Evolutionary conservation across 176 grass and related monocot species (phyloP).

Genomic region (Aegilops umbellulata): DNA sequence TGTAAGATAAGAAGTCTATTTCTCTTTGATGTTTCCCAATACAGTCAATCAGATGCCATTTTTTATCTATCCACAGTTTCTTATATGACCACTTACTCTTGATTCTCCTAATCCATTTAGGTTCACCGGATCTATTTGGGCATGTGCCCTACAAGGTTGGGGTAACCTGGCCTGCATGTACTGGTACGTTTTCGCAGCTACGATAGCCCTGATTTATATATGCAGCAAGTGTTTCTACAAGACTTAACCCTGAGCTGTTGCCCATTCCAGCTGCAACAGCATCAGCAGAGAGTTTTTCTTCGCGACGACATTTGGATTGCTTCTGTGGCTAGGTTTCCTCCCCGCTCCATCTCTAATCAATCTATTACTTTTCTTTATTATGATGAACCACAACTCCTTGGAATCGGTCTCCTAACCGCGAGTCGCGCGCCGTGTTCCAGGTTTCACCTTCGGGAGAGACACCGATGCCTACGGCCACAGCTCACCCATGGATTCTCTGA

Average conservation of each 20-base stretch:
- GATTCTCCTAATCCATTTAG: slow-evolving; percentile 40
- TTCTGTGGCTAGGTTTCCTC: slow-evolving; percentile 79
- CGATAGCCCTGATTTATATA: background rate
- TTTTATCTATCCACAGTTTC: background rate
- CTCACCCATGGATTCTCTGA: slow-evolving; percentile 70
- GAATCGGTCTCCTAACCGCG: background rate
- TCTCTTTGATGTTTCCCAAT: background rate
- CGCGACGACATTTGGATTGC: slow-evolving; percentile 52
- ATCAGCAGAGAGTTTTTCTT: slow-evolving; percentile 93
- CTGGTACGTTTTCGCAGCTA: slow-evolving; percentile 51
- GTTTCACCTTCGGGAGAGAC: slow-evolving; percentile 70
- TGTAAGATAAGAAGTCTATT: background rate
- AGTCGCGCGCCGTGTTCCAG: slow-evolving; percentile 2
- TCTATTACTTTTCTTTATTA: background rate
- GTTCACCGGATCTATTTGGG: slow-evolving; percentile 95
- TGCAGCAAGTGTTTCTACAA: background rate
- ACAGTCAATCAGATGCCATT: background rate
- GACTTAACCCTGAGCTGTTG: slow-evolving; percentile 16
- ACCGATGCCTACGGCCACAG: slow-evolving; percentile 63
- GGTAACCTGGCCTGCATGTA: slow-evolving; percentile 98
- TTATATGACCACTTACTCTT: background rate
- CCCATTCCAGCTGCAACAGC: slow-evolving; percentile 60
- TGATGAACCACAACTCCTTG: background rate
- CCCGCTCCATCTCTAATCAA: background rate
- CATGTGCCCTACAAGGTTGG: slow-evolving; percentile 74